Percentiles rank a stretch among this genome's conserved stretches.
Evolutionary conservation across 1,139 yeast genomes (phyloP).

Genomic region (Candida pseudocylindracea): DNA sequence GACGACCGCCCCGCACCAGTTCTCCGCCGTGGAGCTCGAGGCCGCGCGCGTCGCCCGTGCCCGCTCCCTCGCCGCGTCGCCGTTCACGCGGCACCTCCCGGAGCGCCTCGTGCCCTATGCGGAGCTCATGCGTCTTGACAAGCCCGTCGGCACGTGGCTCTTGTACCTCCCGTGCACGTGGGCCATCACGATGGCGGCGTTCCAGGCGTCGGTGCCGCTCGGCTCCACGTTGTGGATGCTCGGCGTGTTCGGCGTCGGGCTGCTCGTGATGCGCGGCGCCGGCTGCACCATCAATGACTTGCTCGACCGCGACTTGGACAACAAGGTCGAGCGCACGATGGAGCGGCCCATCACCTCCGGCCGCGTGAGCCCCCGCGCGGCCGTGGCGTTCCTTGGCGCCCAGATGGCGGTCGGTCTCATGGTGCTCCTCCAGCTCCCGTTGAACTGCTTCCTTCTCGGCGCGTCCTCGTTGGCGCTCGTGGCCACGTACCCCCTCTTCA

Average conservation of each 20-base stretch:
- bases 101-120: conserved; percentile 68
- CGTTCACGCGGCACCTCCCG: conserved; percentile 31
- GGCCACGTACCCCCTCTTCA: conserved; percentile 77
- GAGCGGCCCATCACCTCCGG: conserved; percentile 87
- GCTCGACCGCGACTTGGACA: conserved; percentile 63
- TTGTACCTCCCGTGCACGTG: conserved; percentile 61
- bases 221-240: conserved; percentile 34
- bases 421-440: conserved; percentile 50
- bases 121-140: conserved; percentile 75
- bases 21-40: conserved; percentile 30
- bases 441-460: conserved; percentile 66
- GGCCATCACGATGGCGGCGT: conserved; percentile 79
- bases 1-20: conserved; percentile 4
- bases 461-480: conserved; percentile 65
- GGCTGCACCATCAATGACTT: conserved; percentile 94
- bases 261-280: conserved; percentile 88
- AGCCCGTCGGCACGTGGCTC: conserved; percentile 83
- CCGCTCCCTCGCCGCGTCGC: conserved; percentile 33
- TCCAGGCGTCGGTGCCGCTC: conserved; percentile 43
- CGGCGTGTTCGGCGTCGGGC: conserved; percentile 57
- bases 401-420: conserved; percentile 64
- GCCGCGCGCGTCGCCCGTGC: conserved; percentile 34
- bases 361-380: conserved; percentile 49
- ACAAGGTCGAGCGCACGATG: conserved; percentile 67
- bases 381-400: conserved; percentile 48